These are phyloP conservation scores for Exserohilum rostratum DNA, from an alignment of 2,329 filamentous ascomycete species.

Conservation along the genomic window DNA sequence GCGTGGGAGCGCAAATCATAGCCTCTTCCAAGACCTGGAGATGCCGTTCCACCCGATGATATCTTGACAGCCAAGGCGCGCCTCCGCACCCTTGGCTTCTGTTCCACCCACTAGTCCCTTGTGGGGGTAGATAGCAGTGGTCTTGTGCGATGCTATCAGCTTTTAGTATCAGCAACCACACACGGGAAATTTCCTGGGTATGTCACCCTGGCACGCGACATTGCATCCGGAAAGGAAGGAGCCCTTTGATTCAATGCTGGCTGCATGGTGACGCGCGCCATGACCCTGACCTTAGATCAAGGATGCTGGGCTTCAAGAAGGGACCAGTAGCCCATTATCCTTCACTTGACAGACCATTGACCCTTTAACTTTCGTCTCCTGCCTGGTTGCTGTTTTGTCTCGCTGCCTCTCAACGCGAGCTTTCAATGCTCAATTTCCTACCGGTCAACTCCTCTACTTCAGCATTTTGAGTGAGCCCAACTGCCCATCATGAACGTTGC, in stretches of 20 bases:
- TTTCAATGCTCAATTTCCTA: background rate
- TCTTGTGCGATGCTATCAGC: no score
- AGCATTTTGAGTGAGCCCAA: background rate
- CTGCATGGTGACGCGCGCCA: constrained; percentile 2
- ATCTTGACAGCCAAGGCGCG: constrained; percentile 1
- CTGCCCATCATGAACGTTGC: background rate
- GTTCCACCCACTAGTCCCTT: background rate
- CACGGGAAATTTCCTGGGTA: no score
- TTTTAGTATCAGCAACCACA: background rate
- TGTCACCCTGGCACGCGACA: constrained; percentile 3
- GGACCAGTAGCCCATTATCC: background rate
- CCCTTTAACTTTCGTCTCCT: background rate
- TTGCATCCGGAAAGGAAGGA: background rate
- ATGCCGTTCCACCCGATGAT: constrained; percentile 3
- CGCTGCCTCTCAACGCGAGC: no score
- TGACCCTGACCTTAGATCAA: background rate
- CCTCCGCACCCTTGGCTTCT: constrained; percentile 1
- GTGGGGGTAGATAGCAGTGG: no score
- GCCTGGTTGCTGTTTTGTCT: background rate
- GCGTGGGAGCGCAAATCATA: background rate
- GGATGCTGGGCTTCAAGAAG: background rate
- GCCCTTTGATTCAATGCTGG: background rate
- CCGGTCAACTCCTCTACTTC: background rate
- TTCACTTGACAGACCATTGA: background rate
- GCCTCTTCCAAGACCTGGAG: background rate